Base-by-base conservation (phyloP, 805 yeast species). In the Saccharomycopsis babjevae region DNA sequence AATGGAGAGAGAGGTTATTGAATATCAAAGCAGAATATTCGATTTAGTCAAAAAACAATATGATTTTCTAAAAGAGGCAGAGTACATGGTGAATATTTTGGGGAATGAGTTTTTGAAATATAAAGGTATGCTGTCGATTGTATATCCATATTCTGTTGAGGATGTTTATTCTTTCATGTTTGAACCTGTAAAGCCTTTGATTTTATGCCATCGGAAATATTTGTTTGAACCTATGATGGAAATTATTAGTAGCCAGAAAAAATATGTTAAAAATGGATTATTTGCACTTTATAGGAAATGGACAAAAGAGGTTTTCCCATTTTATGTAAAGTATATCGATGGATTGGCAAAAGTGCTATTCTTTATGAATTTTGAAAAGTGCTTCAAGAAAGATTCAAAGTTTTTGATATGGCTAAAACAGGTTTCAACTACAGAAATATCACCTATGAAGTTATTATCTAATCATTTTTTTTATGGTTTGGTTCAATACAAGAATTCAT, bases 151-250 rank as follows among this genome's bases (percentile, higher is more conserved):
- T n/a, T 15, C 32, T 8, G 57, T 58, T 30, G 42, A 57, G 0
- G 57, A 34, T 13, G 22, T 63, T 15, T 54, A 63, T 40, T 38
- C 54, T 28, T 16, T 28, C n/a, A 59, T 60, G 56, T 63, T 63
- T 32, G 65, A 30, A 16, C 54, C 60, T 13, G 59, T 58, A 10
- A 57, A 50, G 30, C 63, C 65, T 6, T 60, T 63, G 42, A 58
- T 61, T 34, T 59, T 28, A 2, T 34, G 54, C 2, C 65, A 63
- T 36, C 38, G 50, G 6, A 56, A 58, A 30, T 61, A 58, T 43
- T 58, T 63, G 18, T 58, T 60, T 38, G 58, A 60, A 32, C 65
- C 65, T 28, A 63, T 63, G 65, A 61, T 40, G 59, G 43, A 63
- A 20, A 28, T 59, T 25, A 18, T 63, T 30, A 18, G 6, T 18